Percentiles rank a stretch among this genome's conserved stretches.
Evolutionary conservation across 345 rosid genomes (phyloP).

Genomic region (Toxicodendron radicans): DNA sequence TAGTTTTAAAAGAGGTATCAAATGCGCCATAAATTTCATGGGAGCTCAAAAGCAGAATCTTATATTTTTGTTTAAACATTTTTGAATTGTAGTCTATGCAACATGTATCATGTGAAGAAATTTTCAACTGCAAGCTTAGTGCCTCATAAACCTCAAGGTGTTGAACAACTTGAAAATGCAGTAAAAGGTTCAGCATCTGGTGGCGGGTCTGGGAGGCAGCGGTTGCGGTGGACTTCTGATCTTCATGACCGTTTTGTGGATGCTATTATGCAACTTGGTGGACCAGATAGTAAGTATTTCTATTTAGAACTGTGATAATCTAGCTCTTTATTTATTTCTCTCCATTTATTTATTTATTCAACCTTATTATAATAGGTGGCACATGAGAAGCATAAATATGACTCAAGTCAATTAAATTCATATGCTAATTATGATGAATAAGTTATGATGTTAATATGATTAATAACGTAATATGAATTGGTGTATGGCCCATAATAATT

Average conservation of each 20-base stretch:
- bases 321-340: neutral
- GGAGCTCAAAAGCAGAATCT: too few species aligned
- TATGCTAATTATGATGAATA: conserved; percentile 11
- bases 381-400: conserved; percentile 17
- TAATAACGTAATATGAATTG: too few species aligned
- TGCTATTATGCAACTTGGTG: conserved; percentile 51
- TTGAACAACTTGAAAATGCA: conserved; percentile 10
- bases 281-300: conserved; percentile 43
- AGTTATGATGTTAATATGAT: conserved; percentile 4
- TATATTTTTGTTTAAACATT: too few species aligned
- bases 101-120: conserved; percentile 26
- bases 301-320: neutral
- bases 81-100: neutral
- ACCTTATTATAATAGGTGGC: conserved; percentile 24
- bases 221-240: too few species aligned
- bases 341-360: neutral
- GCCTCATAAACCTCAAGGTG: conserved; percentile 23
- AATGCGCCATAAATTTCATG: too few species aligned
- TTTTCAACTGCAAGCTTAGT: conserved; percentile 20
- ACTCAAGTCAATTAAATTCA: conserved; percentile 12
- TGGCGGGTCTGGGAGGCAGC: conserved; percentile 17
- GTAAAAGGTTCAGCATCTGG: conserved; percentile 10
- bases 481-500: too few species aligned
- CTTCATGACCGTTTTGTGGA: conserved; percentile 22
- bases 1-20: too few species aligned